phyloP scores from a whole-genome alignment of 2,329 filamentous ascomycete species.

The Trichophaea hybrida region DNA sequence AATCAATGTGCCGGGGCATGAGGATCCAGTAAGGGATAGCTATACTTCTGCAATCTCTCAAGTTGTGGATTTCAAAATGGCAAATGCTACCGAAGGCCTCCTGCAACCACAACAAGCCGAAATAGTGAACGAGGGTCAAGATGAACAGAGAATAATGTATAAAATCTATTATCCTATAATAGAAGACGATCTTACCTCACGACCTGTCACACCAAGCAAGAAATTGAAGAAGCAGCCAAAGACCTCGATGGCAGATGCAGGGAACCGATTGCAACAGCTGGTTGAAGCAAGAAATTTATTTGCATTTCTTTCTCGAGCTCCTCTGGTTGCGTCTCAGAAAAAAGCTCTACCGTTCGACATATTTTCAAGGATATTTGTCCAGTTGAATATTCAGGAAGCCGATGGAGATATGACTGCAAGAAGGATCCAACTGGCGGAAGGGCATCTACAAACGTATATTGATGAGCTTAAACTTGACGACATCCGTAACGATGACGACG shows the following conservation, averaged over 20 bases:
- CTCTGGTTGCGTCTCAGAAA: constrained; percentile 44
- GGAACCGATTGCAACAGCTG: constrained; percentile 36
- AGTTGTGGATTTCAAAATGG: background rate
- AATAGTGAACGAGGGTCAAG: background rate
- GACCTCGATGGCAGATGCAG: constrained; percentile 31
- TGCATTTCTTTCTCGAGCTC: constrained; percentile 49
- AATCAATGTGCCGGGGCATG: no score
- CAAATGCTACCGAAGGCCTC: background rate
- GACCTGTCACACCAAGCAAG: background rate
- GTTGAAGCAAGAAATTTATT: constrained; percentile 51
- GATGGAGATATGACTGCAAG: constrained; percentile 39
- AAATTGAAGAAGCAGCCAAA: constrained; percentile 23
- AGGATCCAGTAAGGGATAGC: background rate
- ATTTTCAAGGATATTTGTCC: constrained; percentile 40
- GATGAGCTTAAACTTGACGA: constrained; percentile 65
- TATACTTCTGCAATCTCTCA: background rate
- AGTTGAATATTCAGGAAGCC: constrained; percentile 41
- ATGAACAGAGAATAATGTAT: constrained; percentile 3
- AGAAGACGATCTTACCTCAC: constrained; percentile 7
- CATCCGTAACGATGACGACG: constrained; percentile 63
- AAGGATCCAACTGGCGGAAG: constrained; percentile 12
- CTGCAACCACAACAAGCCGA: background rate
- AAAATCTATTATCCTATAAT: constrained; percentile 20
- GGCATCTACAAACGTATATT: constrained; percentile 53
- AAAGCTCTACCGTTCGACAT: constrained; percentile 42